Evolutionary conservation across 2,329 filamentous ascomycete genomes (phyloP), one percentile per base, ranked within the genome.

Genomic region (Aspergillus cejpii): DNA sequence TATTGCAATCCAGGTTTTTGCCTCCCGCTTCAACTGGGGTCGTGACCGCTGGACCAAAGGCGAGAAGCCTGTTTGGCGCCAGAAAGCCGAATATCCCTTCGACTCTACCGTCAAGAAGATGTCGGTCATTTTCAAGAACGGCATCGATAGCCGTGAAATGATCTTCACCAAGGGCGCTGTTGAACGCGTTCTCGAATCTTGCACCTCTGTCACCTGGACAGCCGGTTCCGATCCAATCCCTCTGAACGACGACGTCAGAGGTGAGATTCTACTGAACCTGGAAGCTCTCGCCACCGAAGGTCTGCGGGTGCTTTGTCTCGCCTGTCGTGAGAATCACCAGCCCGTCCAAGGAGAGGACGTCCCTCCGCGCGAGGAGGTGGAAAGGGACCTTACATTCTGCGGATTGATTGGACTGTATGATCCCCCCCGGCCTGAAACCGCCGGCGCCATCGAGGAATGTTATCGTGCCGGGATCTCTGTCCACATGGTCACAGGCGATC

Each of bases 341-440:
- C 36, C 21, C 1, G 45, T 36, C 21, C 47, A 52, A 7, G 41
- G 46, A 12, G 55, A 54, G 6, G 56, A 58, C 10, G 50, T 56
- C 5, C 56, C 59, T 17, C 50, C 57, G 14, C 84, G 88, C 5
- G 68, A 72, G 5, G 67, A 74, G 3, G 76, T 91, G 11, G 88
- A 94, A 61, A 70, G 72, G 27, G 73, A 79, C 23, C 77, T 95
- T 24, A 77, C 75, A 2, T 85, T 94, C 49, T 77, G 87, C 11
- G 90, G 89, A n/a, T 76, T 95, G 7, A 83, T 85, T 39, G 88
- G 87, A 44, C 84, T 94, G 51, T 91, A 92, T 61, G 88, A 94
- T 55, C 88, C 88, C 3, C 88, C 87, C 44, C 85, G 88, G 1
- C 79, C 81, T 2, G 88, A 94, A 68, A 89, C 88, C 0, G 85